Base-by-base conservation (phyloP, 2,329 filamentous ascomycete species). In the Teratosphaeria destructans region DNA sequence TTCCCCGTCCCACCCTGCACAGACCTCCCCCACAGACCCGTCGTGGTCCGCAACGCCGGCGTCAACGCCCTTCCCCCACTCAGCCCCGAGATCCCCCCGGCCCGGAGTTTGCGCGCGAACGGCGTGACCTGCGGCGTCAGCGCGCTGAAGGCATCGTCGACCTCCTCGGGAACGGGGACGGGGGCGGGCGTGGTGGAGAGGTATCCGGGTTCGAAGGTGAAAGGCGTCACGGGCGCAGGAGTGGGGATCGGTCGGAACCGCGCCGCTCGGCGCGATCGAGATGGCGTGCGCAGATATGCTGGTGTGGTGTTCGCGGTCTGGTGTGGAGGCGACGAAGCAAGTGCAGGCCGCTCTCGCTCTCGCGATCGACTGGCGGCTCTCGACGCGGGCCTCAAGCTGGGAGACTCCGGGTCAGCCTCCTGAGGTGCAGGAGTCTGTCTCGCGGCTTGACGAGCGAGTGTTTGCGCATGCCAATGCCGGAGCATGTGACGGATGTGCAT, bases 401-500 rank as follows among this genome's bases (percentile, higher is more conserved):
- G 70, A 19, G 67, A 69, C 43, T 71, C 69, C 8, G 66, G 66
- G 14, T 67, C 67, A 10, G 39, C 63, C 14, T 64, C 62, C 11
- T 62, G 59, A 8, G 16, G 27, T 19, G 47, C 58, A 34, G 55
- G 32, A n/a, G 16, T 47, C 3, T 55, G 59, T n/a, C 60, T 64
- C 6, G 61, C 59, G 1, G 60, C 55, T 23, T 65, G 63, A 8
- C 63, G 60, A 32, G 72, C 69, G 1, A 68, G 58, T 62, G 78
- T 74, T 57, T 76, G 77, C 16, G 79, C 77, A 12, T 74, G 67
- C 82, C 83, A 86, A 61, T 79, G 77, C 27, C 79, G 74, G 55
- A 85, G 71, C 74, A 85, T 81, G 34, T 77, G 77, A 59, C 79
- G 76, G 32, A 78, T 72, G 67, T 85, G 83, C 62, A 81, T 81